These are phyloP conservation scores for Fragilaria crotonensis DNA, from an alignment of 108 stramenopile species.

Conservation along the genomic window DNA sequence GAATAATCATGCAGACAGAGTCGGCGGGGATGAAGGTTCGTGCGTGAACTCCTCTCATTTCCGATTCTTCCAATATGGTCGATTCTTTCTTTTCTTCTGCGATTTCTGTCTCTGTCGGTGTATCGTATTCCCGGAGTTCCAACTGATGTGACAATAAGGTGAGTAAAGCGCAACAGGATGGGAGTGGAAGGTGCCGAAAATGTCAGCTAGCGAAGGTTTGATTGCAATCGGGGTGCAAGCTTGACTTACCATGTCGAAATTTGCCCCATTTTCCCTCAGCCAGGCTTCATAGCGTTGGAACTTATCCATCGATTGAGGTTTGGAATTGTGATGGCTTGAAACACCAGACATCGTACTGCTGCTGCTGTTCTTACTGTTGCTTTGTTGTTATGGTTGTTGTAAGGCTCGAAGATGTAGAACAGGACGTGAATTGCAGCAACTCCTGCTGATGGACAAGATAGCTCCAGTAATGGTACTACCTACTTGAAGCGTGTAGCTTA, in stretches of 20 bases:
- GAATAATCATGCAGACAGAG: conserved; percentile 79
- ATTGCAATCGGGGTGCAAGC: background rate
- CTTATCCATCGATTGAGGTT: conserved; percentile 33
- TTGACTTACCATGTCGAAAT: conserved; percentile 57
- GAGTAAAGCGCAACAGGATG: conserved; percentile 1
- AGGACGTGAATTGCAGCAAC: too few species aligned
- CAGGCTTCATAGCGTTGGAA: conserved; percentile 75
- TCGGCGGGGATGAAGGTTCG: conserved; percentile 66
- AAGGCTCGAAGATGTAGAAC: too few species aligned
- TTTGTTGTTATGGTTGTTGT: too few species aligned
- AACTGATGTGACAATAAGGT: conserved; percentile 14
- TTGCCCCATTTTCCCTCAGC: conserved; percentile 74
- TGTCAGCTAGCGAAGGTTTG: background rate
- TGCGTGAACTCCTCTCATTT: conserved; percentile 98
- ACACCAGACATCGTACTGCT: background rate
- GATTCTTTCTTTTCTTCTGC: conserved; percentile 12
- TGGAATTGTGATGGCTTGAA: background rate
- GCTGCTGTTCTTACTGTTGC: background rate
- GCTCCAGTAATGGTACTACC: too few species aligned
- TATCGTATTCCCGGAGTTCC: conserved; percentile 54
- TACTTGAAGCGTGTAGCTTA: too few species aligned
- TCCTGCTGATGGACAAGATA: too few species aligned
- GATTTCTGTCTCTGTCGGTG: conserved; percentile 8
- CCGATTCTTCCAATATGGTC: conserved; percentile 54
- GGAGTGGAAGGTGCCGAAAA: too few species aligned